Evolutionary conservation across 176 grass and related monocot genomes (phyloP), one percentile per base, ranked within the genome.

Genomic region (Hsuehochloa calcarea): DNA sequence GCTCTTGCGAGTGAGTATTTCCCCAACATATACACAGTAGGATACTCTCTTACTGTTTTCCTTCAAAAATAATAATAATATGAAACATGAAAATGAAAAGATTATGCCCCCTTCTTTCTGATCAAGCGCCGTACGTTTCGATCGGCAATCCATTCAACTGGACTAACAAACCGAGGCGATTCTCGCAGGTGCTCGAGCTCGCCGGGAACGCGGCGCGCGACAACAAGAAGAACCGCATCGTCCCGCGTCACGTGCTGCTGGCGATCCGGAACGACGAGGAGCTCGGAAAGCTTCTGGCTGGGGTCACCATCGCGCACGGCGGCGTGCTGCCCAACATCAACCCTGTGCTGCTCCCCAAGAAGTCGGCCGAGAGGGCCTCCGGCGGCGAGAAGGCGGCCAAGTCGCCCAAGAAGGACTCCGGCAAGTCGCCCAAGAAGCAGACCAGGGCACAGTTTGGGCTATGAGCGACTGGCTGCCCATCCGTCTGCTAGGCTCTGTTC

Each of bases 181-280:
- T 26, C 5, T 26, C 58, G 11, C 63, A 87, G 89, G 75, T 91
- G 0, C 80, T 91, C 5, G 85, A 91, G 85, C 80, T 91, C 3
- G 89, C 89, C 0, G 85, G 85, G 3, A 91, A 91, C 74, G 89
- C 89, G 3, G 89, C 85, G 0, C 17, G 43, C 5, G 89, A 91
- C 80, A 91, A 87, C 89, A 91, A 87, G 75, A 87, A 87, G 85
- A 69, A 14, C 61, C 31, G 85, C 3, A 87, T 91, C 75, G 10
- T 87, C 12, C 85, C 89, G 0, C 81, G 89, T 20, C 89, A 91
- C 89, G 31, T 91, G 11, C 71, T 91, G 17, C 81, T 85, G 2
- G 89, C 85, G 31, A 77, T 88, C 77, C 52, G 81, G 29, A 91
- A 91, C 85, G 89, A 91, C 69, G 76, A 88, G 70, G 89, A 91